Evolutionary conservation across 352 stramenopile genomes (phyloP).

Genomic region (Phytophthora rubi): DNA sequence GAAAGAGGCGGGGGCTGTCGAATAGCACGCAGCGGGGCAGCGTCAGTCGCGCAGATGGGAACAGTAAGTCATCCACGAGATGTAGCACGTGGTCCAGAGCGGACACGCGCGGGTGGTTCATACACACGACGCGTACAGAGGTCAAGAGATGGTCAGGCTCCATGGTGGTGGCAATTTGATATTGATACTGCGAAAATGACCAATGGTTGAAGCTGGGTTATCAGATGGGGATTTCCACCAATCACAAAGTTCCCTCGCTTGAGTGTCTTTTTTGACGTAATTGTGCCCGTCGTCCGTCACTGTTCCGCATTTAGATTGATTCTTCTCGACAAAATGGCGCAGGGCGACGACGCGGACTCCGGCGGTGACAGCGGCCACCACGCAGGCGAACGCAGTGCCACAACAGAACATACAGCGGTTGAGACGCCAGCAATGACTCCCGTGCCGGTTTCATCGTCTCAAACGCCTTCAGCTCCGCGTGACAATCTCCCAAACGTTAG

Average conservation of each 20-base stretch:
- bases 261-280: background rate
- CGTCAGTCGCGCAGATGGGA: slow-evolving; percentile 6
- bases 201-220: background rate
- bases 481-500: slow-evolving; percentile 4
- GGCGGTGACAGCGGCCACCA: slow-evolving; percentile 3
- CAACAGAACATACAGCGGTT: background rate
- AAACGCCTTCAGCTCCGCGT: slow-evolving; percentile 7
- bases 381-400: slow-evolving; percentile 1
- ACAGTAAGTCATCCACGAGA: slow-evolving; percentile 12
- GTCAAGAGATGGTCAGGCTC: background rate
- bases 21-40: slow-evolving; percentile 6
- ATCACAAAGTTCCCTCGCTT: background rate
- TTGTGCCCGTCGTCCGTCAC: background rate
- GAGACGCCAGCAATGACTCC: background rate
- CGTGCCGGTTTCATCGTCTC: background rate
- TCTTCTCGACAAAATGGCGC: slow-evolving; percentile 19
- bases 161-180: background rate
- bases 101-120: background rate
- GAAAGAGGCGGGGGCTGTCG: slow-evolving; percentile 9
- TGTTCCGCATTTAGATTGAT: slow-evolving; percentile 20
- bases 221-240: background rate
- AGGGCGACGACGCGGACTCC: background rate
- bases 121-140: slow-evolving; percentile 21
- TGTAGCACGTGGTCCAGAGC: slow-evolving; percentile 5
- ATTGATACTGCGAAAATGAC: background rate